Conservation (phyloP, 208 protist species). For the Zelonia costaricensis region DNA sequence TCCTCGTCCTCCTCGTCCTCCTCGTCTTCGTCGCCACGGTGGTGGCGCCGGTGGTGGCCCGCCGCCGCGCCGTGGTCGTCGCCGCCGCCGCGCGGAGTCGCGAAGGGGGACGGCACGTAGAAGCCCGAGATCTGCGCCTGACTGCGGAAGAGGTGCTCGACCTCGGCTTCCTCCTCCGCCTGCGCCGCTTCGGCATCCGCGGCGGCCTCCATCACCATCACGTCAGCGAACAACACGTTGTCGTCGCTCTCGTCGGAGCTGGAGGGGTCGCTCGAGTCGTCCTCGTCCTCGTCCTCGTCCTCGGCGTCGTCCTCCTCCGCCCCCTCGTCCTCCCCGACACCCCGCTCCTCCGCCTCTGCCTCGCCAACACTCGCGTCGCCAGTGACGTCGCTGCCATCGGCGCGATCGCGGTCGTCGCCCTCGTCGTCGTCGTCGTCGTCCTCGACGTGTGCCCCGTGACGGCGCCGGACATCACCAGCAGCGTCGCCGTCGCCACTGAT, state of each 20-base stretch:
- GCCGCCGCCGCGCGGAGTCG: neutral
- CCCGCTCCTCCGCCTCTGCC: conserved; percentile 2
- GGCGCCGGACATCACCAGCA: neutral
- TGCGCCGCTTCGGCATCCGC: neutral
- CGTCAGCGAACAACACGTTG: conserved; percentile 2
- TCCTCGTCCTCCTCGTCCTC: conserved; percentile 13
- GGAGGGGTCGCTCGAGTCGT: conserved; percentile 19
- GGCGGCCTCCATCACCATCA: too few species aligned
- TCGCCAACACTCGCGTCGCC: neutral
- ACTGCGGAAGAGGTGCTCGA: neutral
- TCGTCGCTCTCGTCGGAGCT: conserved; percentile 24
- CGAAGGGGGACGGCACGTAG: neutral
- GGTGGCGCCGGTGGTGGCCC: conserved; percentile 20
- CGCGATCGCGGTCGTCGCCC: neutral
- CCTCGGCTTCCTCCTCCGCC: neutral
- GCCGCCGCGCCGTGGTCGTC: conserved; percentile 3
- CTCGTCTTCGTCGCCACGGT: neutral
- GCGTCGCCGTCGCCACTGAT: neutral
- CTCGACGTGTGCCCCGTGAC: conserved; percentile 1
- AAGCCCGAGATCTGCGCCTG: neutral
- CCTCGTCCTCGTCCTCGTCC: conserved; percentile 7
- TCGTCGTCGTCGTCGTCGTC: neutral
- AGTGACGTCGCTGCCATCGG: neutral
- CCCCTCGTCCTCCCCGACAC: neutral
- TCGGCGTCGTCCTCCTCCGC: neutral